Evolutionary conservation across 148 eudicot genomes (phyloP), one percentile per base, ranked within the genome.

Genomic region (Rhododendron ferrugineum): DNA sequence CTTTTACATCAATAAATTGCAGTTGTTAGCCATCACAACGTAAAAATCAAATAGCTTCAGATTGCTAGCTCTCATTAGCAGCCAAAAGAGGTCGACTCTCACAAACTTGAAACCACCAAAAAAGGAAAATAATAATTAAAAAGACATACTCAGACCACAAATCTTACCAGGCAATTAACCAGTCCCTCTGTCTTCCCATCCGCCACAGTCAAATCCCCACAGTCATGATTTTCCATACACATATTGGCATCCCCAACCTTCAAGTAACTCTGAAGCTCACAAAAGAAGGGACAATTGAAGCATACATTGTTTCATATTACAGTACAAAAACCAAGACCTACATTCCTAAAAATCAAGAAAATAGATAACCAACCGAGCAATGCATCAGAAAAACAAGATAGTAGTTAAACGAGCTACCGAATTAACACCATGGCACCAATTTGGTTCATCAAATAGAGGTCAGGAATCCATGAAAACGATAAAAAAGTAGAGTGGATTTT

Each of bases 121-220:
- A 73, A 86, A n/a, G 40, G 62, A 49, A 4, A 73, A 11, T 22
- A n/a, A 8, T 7, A 58, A 58, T 7, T 52, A 37, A 56, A 18
- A 64, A 9, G n/a, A 47, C 1, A 18, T 11, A 15, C 16, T 28
- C 6, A 13, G 40, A 11, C 28, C 50, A 36, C 16, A 42, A 23
- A 70, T 52, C 88, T 87, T 73, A 87, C 88, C 88, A 87, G 86
- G 79, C 80, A 22, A 80, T 16, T 73, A 20, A 87, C 89, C 23
- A 62, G 76, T 34, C 84, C 82, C 73, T 85, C 83, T 60, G 76
- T 23, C 30, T 84, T 73, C 54, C 82, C 86, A 30, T 66, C 79
- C 2, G 26, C 66, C 28, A 34, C 18, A 62, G 42, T 34, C 13
- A 79, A 10, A 78, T 16, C 62, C 47, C 75, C 75, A 32, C 16